phyloP scores from a whole-genome alignment of 108 stramenopile species.

The Chaetoceros muelleri region DNA sequence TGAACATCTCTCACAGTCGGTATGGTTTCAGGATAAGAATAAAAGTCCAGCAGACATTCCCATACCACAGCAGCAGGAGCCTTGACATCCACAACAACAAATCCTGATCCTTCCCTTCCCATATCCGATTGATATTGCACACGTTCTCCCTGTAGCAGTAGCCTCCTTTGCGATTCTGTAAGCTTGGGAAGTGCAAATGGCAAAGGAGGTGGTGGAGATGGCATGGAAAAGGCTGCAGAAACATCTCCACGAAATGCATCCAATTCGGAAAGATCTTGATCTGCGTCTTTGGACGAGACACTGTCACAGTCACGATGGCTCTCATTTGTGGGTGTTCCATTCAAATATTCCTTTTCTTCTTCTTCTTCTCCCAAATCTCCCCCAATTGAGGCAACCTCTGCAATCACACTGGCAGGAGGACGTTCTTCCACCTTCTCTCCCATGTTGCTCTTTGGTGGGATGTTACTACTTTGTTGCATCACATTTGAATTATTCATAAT shows the following conservation, averaged over 20 bases:
- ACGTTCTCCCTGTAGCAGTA: conserved; percentile 46
- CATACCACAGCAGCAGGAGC: conserved; percentile 73
- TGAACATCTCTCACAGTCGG: conserved; percentile 69
- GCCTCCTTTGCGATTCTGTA: conserved; percentile 27
- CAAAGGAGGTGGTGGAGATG: conserved; percentile 24
- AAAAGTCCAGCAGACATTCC: conserved; percentile 82
- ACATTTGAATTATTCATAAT: conserved; percentile 36
- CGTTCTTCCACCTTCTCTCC: background rate
- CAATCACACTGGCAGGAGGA: conserved; percentile 13
- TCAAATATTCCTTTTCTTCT: conserved; percentile 20
- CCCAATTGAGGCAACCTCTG: conserved; percentile 53
- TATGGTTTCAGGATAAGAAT: conserved; percentile 70
- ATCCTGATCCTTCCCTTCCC: conserved; percentile 78
- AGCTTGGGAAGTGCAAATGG: conserved; percentile 66
- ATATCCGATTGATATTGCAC: conserved; percentile 75
- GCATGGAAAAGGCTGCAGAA: conserved; percentile 34
- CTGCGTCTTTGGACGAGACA: conserved; percentile 1
- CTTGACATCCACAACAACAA: conserved; percentile 71
- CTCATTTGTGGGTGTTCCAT: background rate
- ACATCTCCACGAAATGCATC: conserved; percentile 35
- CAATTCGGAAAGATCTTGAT: conserved; percentile 24
- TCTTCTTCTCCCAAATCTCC: conserved; percentile 18
- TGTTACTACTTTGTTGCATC: background rate
- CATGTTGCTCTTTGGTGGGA: background rate
- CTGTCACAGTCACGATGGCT: background rate